A percentile compares a stretch with the other conserved stretches of the same genome.
phyloP scores from a whole-genome alignment of 495 filamentous ascomycete species.

The Penicillium roqueforti region DNA sequence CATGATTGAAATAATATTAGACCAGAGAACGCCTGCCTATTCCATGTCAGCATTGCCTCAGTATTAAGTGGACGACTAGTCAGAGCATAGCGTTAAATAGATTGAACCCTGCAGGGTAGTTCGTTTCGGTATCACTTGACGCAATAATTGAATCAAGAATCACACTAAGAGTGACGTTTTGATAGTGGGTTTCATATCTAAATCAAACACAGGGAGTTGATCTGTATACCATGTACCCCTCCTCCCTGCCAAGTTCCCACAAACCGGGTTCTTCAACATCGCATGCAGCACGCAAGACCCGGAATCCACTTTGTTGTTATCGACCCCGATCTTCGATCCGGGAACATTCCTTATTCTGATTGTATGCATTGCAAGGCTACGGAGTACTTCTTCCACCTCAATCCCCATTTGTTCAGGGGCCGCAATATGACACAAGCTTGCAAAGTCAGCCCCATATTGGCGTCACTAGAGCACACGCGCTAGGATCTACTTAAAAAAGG shows the following conservation, averaged over 20 bases:
- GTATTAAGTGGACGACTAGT: conserved; percentile 10
- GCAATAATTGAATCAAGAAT: conserved; percentile 7
- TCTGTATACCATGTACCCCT: background rate
- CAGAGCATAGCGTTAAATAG: conserved; percentile 9
- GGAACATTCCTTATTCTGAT: background rate
- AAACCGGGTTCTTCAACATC: background rate
- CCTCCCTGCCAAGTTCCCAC: conserved; percentile 1
- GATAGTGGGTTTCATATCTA: background rate
- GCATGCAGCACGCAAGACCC: conserved; percentile 4
- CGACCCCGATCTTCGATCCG: background rate
- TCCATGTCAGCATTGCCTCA: background rate
- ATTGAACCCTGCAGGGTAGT: conserved; percentile 9
- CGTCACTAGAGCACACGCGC: conserved; percentile 17
- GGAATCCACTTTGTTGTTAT: conserved; percentile 2
- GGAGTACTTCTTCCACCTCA: too few relatives aligned
- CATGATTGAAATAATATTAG: conserved; percentile 31
- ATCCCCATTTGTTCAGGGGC: background rate
- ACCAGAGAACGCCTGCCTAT: conserved; percentile 20
- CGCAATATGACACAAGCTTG: conserved; percentile 6
- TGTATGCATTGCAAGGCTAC: background rate
- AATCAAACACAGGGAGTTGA: background rate
- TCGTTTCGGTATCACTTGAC: background rate
- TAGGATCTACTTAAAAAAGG: conserved; percentile 13
- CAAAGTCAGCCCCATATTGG: conserved; percentile 3
- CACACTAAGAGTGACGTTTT: background rate